Evolutionary conservation across 2,329 filamentous ascomycete genomes (phyloP), one percentile per base, ranked within the genome.

Genomic region (Ascochyta pisi): DNA sequence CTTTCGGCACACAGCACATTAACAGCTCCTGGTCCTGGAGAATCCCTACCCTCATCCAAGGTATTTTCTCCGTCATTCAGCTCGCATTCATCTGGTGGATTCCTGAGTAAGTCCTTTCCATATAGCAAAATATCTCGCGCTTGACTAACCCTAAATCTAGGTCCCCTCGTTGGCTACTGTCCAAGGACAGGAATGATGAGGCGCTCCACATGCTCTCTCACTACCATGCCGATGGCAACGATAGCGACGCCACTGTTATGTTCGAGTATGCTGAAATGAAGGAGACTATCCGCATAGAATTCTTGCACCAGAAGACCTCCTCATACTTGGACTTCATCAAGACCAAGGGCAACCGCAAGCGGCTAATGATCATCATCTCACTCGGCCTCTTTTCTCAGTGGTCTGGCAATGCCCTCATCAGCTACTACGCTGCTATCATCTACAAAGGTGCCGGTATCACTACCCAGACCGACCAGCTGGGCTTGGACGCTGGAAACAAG

Each of bases 91-190:
- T 65, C 6, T 62, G 38, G 22, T 61, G 57, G 41, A 78, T 84
- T 7, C 85, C 85, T 0, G 86, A 88, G 60, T 84, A 80, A 38
- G 44, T 47, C 15, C 24, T 31, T 39, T 16, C 15, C 9, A 22
- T 22, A 22, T 38, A 15, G 4, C 9, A 8, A 22, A 38, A 27
- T 31, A 1, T 38, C 13, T n/a, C 22, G 34, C 34, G 12, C 4
- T 39, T 47, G 8, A 9, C 44, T 47, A 23, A 47, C 8, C 19
- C 31, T 31, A 24, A 29, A 16, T 38, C 23, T 31, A 47, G 47
- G 23, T 52, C 48, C 1, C 86, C 85, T 2, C 78, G 86, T 57
- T 87, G 84, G 84, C 75, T 86, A 15, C 80, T 84, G 47, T 78
- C 78, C 55, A 79, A 83, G 29, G 82, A 83, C 40, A 79, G 81